Conservation (phyloP, 2,329 filamentous ascomycete species). For the Bisporella sp. region DNA sequence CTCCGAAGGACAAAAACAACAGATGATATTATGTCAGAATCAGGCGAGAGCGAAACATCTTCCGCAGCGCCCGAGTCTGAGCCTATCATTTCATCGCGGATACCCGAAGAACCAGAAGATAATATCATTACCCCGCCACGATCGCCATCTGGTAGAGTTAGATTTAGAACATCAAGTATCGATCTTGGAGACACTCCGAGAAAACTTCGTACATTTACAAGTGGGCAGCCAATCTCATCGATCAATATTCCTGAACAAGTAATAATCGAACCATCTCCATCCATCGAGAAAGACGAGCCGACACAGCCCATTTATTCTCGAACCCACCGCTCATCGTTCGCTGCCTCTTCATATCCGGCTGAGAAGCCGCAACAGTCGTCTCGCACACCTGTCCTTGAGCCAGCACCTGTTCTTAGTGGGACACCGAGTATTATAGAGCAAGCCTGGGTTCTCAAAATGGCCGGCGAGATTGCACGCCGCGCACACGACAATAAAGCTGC, state of each 20-base stretch:
- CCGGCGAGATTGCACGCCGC: conserved; percentile 78
- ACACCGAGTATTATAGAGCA: conserved; percentile 36
- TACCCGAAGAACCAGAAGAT: conserved; percentile 53
- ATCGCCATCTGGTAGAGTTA: conserved; percentile 33
- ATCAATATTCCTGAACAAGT: conserved; percentile 13
- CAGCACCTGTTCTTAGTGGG: conserved; percentile 14
- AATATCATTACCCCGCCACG: conserved; percentile 45
- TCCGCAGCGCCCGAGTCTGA: conserved; percentile 55
- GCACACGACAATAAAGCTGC: conserved; percentile 77
- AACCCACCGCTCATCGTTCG: conserved; percentile 12
- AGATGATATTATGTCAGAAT: conserved; percentile 43
- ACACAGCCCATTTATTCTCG: conserved; percentile 11
- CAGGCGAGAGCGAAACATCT: conserved; percentile 40
- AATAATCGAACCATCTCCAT: conserved; percentile 9
- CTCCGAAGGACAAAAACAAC: conserved; percentile 51
- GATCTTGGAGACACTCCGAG: conserved; percentile 31
- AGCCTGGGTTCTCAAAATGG: conserved; percentile 89
- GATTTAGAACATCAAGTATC: conserved; percentile 26
- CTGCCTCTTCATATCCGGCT: conserved; percentile 8
- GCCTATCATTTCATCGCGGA: conserved; percentile 46
- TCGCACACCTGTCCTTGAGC: conserved; percentile 7
- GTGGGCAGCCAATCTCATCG: conserved; percentile 10
- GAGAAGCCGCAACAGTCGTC: conserved; percentile 13
- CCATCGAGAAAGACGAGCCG: conserved; percentile 10
- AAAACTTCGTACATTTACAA: conserved; percentile 14